phyloP scores from a whole-genome alignment of 306 rosid genomes.

The Crotalaria pallida region DNA sequence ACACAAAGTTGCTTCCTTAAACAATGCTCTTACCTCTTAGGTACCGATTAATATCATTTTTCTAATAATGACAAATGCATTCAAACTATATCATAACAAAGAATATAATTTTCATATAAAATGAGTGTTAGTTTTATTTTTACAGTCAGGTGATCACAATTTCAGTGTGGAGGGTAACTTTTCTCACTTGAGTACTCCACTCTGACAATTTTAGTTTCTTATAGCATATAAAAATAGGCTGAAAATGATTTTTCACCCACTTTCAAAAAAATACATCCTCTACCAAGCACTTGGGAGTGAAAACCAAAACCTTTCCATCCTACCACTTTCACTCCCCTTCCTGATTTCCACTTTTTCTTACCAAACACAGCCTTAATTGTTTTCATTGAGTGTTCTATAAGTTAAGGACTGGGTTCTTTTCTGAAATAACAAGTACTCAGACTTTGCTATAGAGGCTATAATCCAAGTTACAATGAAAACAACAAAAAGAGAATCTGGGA shows the following conservation, averaged over 20 bases:
- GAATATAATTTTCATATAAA: too few species aligned
- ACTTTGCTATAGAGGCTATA: slow-evolving; percentile 37
- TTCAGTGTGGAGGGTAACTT: neutral
- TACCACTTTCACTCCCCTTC: neutral
- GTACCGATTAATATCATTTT: too few species aligned
- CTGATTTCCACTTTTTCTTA: slow-evolving; percentile 1
- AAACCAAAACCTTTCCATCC: slow-evolving; percentile 6
- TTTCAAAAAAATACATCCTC: neutral
- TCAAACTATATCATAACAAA: too few species aligned
- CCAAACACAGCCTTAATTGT: neutral
- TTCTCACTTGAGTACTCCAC: neutral
- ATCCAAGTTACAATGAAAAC: slow-evolving; percentile 38
- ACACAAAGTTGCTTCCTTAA: too few species aligned
- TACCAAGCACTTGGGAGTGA: neutral
- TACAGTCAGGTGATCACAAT: too few species aligned
- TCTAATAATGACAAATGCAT: too few species aligned
- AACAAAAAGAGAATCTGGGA: slow-evolving; percentile 24
- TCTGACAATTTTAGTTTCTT: neutral
- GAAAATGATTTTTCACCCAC: neutral
- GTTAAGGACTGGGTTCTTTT: slow-evolving; percentile 18
- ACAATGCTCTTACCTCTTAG: too few species aligned
- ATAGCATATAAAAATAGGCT: slow-evolving; percentile 8
- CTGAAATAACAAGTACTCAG: slow-evolving; percentile 12
- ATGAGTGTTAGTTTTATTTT: too few species aligned
- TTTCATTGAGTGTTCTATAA: slow-evolving; percentile 9